A percentile compares a stretch with the other conserved stretches of the same genome.
phyloP scores from a whole-genome alignment of 2,329 filamentous ascomycete species.

The Aurifilum marmelostoma region DNA sequence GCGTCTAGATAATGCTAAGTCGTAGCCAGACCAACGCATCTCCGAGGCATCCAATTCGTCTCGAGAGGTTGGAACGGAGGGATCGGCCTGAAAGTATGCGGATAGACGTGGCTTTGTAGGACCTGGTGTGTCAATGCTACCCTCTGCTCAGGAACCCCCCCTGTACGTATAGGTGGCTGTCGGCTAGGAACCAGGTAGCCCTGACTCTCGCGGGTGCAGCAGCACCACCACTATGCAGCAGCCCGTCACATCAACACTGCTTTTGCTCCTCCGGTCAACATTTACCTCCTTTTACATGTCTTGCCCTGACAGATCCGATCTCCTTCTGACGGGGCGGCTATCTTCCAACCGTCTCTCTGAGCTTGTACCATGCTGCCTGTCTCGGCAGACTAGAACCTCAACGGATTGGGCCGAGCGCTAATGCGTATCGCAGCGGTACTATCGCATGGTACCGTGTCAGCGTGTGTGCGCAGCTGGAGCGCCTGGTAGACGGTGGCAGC shows the following conservation, averaged over 20 bases:
- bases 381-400: neutral
- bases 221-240: neutral
- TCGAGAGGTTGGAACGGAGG: neutral
- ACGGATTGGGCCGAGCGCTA: conserved; percentile 7
- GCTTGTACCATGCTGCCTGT: neutral
- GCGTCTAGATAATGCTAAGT: too few relatives aligned
- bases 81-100: neutral
- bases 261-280: neutral
- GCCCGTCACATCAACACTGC: neutral
- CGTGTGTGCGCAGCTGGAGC: neutral
- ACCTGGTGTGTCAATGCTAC: conserved; percentile 5
- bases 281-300: neutral
- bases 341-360: neutral
- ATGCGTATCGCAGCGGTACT: neutral
- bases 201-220: neutral
- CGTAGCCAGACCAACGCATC: neutral
- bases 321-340: neutral
- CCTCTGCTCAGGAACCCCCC: neutral
- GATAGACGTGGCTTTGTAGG: neutral
- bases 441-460: neutral
- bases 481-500: neutral
- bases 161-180: neutral
- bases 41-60: neutral
- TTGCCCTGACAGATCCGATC: neutral
- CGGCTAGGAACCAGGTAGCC: neutral